Percentiles rank a stretch among this genome's conserved stretches.
These are phyloP conservation scores for Termitomyces titanicus DNA, from an alignment of 768 basidiomycete genomes.

Conservation along the genomic window DNA sequence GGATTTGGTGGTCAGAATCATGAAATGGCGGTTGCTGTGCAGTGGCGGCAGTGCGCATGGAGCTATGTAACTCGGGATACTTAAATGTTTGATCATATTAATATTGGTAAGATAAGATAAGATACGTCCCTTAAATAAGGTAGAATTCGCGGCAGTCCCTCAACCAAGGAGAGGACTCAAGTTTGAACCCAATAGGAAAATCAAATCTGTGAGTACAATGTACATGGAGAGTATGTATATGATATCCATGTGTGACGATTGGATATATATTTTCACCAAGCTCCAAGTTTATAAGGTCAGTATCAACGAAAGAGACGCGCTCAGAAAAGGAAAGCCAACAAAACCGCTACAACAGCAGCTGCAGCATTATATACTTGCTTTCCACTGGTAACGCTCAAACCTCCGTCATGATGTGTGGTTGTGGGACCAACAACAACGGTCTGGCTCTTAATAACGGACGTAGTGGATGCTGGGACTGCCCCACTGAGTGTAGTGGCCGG, in stretches of 20 bases:
- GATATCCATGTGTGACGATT: neutral
- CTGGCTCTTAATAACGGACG: neutral
- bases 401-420: neutral
- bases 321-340: conserved; percentile 3
- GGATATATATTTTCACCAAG: neutral
- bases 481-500: conserved; percentile 9
- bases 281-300: too few species aligned
- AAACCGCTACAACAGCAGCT: neutral
- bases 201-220: too few species aligned
- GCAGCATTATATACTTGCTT: neutral
- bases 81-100: too few species aligned
- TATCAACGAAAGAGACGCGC: neutral
- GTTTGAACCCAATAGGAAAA: too few species aligned
- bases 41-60: too few species aligned
- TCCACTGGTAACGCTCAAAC: neutral
- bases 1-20: conserved; percentile 19
- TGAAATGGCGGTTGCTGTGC: too few species aligned
- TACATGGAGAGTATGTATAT: too few species aligned
- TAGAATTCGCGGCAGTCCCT: too few species aligned
- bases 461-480: neutral
- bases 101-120: too few species aligned
- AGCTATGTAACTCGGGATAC: too few species aligned
- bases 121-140: too few species aligned
- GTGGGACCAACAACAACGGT: neutral
- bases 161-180: too few species aligned